These are phyloP conservation scores for Fonsecaea multimorphosa DNA, from an alignment of 2,329 filamentous ascomycete genomes.

Conservation along the genomic window DNA sequence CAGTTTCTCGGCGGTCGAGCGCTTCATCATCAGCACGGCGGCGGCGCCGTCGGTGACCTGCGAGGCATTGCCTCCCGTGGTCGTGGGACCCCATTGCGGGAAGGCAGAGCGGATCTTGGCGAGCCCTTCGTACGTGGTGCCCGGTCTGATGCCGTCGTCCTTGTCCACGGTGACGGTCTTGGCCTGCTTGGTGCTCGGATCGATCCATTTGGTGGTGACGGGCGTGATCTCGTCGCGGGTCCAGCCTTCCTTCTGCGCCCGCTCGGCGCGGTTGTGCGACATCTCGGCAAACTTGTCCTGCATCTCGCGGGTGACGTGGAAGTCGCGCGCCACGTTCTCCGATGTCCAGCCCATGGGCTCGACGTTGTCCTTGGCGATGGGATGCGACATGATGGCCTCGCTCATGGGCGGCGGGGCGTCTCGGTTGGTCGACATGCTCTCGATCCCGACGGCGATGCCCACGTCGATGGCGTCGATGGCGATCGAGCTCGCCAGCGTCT, in stretches of 20 bases:
- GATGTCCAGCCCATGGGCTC: constrained; percentile 96
- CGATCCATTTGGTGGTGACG: constrained; percentile 81
- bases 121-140: constrained; percentile 84
- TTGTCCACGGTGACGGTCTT: constrained; percentile 80
- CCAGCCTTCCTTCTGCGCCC: constrained; percentile 84
- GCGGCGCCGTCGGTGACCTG: constrained; percentile 96
- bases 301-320: constrained; percentile 70
- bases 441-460: constrained; percentile 90
- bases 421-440: constrained; percentile 92
- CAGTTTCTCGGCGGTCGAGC: constrained; percentile 82
- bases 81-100: constrained; percentile 79
- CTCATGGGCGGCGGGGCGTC: constrained; percentile 89
- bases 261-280: constrained; percentile 86
- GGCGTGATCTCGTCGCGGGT: constrained; percentile 92
- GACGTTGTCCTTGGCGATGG: constrained; percentile 91
- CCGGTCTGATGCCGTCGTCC: constrained; percentile 85
- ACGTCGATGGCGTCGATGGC: constrained; percentile 90
- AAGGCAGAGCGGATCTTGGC: constrained; percentile 90
- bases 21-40: constrained; percentile 94
- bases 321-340: constrained; percentile 91
- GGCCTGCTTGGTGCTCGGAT: constrained; percentile 86
- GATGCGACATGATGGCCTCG: constrained; percentile 78
- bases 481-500: constrained; percentile 94
- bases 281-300: constrained; percentile 90
- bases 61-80: constrained; percentile 94